Evolutionary conservation across 345 rosid species (phyloP).

Genomic region (Heritiera fomes): DNA sequence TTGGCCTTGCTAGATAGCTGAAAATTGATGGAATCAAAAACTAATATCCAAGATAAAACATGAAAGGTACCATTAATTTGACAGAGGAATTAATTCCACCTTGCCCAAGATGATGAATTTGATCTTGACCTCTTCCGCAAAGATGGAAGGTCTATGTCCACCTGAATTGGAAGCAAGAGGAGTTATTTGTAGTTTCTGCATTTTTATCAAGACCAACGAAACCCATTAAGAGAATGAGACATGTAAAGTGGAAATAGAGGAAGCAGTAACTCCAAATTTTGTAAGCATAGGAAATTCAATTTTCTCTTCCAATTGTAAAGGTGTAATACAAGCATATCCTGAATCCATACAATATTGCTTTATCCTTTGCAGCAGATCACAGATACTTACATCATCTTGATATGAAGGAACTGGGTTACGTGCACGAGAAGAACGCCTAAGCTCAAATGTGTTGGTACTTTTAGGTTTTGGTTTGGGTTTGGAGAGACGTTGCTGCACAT

Average conservation of each 20-base stretch:
- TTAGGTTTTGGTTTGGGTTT: constrained; percentile 19
- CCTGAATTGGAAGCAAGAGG: constrained; percentile 24
- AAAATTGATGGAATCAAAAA: not conserved
- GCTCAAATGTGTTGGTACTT: constrained; percentile 26
- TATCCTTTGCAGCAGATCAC: not conserved
- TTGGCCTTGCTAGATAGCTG: constrained; percentile 56
- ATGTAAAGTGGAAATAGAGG: not conserved
- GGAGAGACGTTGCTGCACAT: constrained; percentile 26
- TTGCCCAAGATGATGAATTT: constrained; percentile 35
- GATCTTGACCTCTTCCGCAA: constrained; percentile 32
- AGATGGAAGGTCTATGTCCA: constrained; percentile 25
- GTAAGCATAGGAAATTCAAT: not conserved
- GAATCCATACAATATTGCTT: not conserved
- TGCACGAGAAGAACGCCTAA: constrained; percentile 57
- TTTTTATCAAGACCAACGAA: not conserved
- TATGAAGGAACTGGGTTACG: constrained; percentile 43
- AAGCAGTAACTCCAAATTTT: not conserved
- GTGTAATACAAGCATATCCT: not conserved
- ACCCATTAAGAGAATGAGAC: not conserved
- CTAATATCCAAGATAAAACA: not conserved
- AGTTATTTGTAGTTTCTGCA: not conserved
- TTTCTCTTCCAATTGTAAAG: not conserved
- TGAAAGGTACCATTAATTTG: not conserved
- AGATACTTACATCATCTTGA: constrained; percentile 41
- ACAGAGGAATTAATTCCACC: constrained; percentile 21